Base-by-base conservation (phyloP, 805 yeast genomes). In the Metschnikowia shivogae region DNA sequence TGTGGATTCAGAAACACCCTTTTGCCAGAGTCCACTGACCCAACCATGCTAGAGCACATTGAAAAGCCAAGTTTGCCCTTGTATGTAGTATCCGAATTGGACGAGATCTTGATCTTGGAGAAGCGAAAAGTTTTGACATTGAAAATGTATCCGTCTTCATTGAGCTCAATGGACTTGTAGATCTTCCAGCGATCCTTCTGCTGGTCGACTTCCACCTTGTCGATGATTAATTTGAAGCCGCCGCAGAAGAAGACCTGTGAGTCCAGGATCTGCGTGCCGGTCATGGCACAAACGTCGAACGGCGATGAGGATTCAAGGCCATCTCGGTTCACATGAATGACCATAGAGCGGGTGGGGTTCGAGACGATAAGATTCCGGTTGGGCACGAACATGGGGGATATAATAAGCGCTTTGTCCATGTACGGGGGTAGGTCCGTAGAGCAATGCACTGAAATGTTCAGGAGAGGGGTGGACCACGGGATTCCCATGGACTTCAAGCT, bases 211-310 rank as follows among this genome's bases (percentile, higher is more conserved):
- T 45, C 44, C 6, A 60, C 63, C 1, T 61, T 52, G 10, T 55
- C 60, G 13, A 55, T 55, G 20, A 51, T 48, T 17, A 70, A 45
- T 43, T 76, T 77, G 58, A 83, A 77, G 0, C 93, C 95, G n/a
- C 92, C 95, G 57, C 78, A 83, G 47, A 76, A 73, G 50, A 84
- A 72, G 12, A 80, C 70, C 54, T 82, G 82, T 31, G 79, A 63
- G n/a, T 72, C 67, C 4, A 86, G 76, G 4, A 85, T 64, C 44
- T 64, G 69, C 7, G 78, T 68, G 13, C 77, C 71, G 5, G 71
- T 55, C 59, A 80, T 64, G 44, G 79, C 73, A 36, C 77, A 56
- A 14, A 83, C 55, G 3, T 82, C 74, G 3, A 77, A 75, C 0
- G 89, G 89, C 5, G 69, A 55, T 36, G 71, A 35, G 11, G 40